phyloP scores from a whole-genome alignment of 805 yeast species.

The Lipomyces japonicus region DNA sequence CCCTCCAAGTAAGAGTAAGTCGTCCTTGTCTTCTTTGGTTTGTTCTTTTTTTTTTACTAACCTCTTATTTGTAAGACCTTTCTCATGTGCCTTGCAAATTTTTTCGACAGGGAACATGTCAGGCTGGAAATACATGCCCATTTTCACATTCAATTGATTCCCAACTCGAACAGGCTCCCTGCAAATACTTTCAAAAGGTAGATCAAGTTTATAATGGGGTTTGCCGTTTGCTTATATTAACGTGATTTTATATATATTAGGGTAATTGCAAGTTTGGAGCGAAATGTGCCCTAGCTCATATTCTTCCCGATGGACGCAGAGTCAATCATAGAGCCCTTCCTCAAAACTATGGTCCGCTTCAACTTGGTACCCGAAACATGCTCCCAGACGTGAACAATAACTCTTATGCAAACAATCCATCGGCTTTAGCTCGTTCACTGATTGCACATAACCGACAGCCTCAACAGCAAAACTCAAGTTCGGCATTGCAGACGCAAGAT shows the following conservation, averaged over 20 bases:
- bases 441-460: slow-evolving; percentile 10
- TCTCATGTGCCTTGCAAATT: slow-evolving; percentile 97
- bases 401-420: slow-evolving; percentile 16
- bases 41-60: neutral
- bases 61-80: slow-evolving; percentile 48
- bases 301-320: slow-evolving; percentile 82
- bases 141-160: slow-evolving; percentile 74
- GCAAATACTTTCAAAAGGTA: slow-evolving; percentile 82
- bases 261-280: slow-evolving; percentile 96
- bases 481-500: neutral
- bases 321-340: slow-evolving; percentile 46
- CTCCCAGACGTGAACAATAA: slow-evolving; percentile 12
- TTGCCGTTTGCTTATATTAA: neutral
- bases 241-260: slow-evolving; percentile 17
- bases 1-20: slow-evolving; percentile 30
- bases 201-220: neutral
- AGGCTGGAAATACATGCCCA: slow-evolving; percentile 90
- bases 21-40: neutral
- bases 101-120: slow-evolving; percentile 87
- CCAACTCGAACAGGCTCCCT: slow-evolving; percentile 53
- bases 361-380: slow-evolving; percentile 23
- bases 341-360: slow-evolving; percentile 17
- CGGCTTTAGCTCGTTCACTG: slow-evolving; percentile 26
- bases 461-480: slow-evolving; percentile 7
- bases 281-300: slow-evolving; percentile 91